These are phyloP conservation scores for Pestalotiopsis sp. DNA, from an alignment of 2,329 filamentous ascomycete genomes.

Conservation along the genomic window DNA sequence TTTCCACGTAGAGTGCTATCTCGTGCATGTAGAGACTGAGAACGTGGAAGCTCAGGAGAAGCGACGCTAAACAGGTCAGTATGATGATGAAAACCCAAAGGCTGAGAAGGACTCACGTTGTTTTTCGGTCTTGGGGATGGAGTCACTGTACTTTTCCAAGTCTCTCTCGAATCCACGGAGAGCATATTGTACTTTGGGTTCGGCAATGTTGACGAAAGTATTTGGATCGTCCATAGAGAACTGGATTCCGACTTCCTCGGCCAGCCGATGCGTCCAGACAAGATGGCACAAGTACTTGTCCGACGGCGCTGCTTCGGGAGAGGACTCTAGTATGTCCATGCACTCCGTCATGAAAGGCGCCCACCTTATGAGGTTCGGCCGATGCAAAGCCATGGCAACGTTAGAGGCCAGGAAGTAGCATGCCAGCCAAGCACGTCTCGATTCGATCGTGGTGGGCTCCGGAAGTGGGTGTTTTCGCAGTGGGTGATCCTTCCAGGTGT, in stretches of 20 bases:
- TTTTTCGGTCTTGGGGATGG: slow-evolving; percentile 55
- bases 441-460: slow-evolving; percentile 57
- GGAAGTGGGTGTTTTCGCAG: slow-evolving; percentile 44
- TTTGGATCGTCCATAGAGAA: slow-evolving; percentile 69
- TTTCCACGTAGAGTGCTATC: slow-evolving; percentile 69
- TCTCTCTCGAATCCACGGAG: slow-evolving; percentile 68
- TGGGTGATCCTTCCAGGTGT: slow-evolving; percentile 43
- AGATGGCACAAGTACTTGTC: slow-evolving; percentile 62
- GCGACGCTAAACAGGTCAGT: slow-evolving; percentile 47
- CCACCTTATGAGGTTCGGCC: slow-evolving; percentile 63
- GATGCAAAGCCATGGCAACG: slow-evolving; percentile 62
- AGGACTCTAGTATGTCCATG: slow-evolving; percentile 55
- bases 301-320: slow-evolving; percentile 56
- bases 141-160: slow-evolving; percentile 59
- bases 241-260: slow-evolving; percentile 69
- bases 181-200: slow-evolving; percentile 65
- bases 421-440: slow-evolving; percentile 59
- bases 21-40: slow-evolving; percentile 77
- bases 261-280: slow-evolving; percentile 62
- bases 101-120: slow-evolving; percentile 50
- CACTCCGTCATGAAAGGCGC: slow-evolving; percentile 63
- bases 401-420: slow-evolving; percentile 63
- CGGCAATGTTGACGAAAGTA: slow-evolving; percentile 56
- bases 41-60: slow-evolving; percentile 66
- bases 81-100: background rate